These are phyloP conservation scores for Aspergillus clavatus DNA, from an alignment of 2,329 filamentous ascomycete genomes.

Conservation along the genomic window DNA sequence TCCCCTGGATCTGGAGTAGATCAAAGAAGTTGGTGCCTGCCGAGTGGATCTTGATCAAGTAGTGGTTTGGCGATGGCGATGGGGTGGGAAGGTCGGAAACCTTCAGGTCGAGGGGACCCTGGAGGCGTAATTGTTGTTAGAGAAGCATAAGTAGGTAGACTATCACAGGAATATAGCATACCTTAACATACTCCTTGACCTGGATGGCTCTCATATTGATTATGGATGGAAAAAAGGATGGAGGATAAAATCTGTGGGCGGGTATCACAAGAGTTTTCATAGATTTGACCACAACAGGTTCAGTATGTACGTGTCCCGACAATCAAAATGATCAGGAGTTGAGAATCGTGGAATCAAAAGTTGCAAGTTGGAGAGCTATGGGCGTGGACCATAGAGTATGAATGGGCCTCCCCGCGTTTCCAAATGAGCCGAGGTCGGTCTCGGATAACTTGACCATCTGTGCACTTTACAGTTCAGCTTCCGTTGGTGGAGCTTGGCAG, in stretches of 20 bases:
- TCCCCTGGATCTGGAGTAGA: conserved; percentile 87
- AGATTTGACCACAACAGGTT: background rate
- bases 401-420: conserved; percentile 5
- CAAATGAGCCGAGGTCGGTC: conserved; percentile 12
- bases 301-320: too few species aligned
- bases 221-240: background rate
- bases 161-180: conserved; percentile 36
- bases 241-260: too few species aligned
- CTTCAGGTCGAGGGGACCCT: conserved; percentile 75
- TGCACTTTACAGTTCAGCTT: too few species aligned
- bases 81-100: conserved; percentile 73
- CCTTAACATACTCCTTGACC: conserved; percentile 69
- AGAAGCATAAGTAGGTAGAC: too few species aligned
- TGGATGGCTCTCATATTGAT: conserved; percentile 77
- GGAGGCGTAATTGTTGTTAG: conserved; percentile 3
- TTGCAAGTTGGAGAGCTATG: background rate
- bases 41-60: conserved; percentile 81
- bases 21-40: conserved; percentile 96
- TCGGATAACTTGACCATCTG: conserved; percentile 9
- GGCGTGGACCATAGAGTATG: too few species aligned
- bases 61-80: conserved; percentile 65
- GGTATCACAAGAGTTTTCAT: too few species aligned
- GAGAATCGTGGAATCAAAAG: background rate
- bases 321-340: too few species aligned
- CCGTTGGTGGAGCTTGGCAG: too few species aligned